These are phyloP conservation scores for Colletotrichum ledebouriae DNA, from an alignment of 2,329 filamentous ascomycete species.

Conservation along the genomic window DNA sequence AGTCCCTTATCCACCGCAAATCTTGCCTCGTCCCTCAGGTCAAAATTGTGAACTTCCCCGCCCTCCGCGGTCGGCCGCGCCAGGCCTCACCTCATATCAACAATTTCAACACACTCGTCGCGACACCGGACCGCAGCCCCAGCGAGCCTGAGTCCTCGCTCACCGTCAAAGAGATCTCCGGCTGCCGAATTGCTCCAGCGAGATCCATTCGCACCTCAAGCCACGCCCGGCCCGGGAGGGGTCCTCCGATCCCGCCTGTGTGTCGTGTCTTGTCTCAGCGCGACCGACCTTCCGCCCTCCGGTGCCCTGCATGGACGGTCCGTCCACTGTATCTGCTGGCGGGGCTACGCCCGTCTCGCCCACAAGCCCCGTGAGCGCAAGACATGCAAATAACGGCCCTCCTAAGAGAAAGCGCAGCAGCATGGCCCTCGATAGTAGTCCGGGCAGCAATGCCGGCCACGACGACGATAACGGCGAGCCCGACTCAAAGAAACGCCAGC, in stretches of 20 bases:
- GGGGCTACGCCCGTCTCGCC: conserved; percentile 66
- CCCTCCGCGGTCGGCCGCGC: conserved; percentile 44
- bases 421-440: conserved; percentile 70
- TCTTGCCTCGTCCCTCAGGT: conserved; percentile 42
- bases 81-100: conserved; percentile 39
- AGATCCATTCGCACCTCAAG: conserved; percentile 35
- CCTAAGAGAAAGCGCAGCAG: conserved; percentile 72
- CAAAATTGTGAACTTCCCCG: conserved; percentile 41
- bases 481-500: conserved; percentile 72
- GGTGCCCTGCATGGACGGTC: conserved; percentile 61
- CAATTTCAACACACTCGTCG: conserved; percentile 40
- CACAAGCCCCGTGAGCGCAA: conserved; percentile 68
- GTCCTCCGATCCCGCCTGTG: conserved; percentile 43
- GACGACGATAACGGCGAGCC: conserved; percentile 68
- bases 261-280: conserved; percentile 39
- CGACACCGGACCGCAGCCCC: conserved; percentile 44
- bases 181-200: conserved; percentile 32
- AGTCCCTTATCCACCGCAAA: conserved; percentile 41
- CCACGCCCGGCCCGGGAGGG: conserved; percentile 40
- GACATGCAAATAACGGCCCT: conserved; percentile 60
- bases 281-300: conserved; percentile 38
- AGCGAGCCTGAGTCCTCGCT: conserved; percentile 40
- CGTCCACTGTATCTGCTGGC: conserved; percentile 59
- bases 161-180: conserved; percentile 38
- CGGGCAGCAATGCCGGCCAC: conserved; percentile 69